Evolutionary conservation across 1,139 yeast genomes (phyloP).

Genomic region (Hyphopichia khmerensis): DNA sequence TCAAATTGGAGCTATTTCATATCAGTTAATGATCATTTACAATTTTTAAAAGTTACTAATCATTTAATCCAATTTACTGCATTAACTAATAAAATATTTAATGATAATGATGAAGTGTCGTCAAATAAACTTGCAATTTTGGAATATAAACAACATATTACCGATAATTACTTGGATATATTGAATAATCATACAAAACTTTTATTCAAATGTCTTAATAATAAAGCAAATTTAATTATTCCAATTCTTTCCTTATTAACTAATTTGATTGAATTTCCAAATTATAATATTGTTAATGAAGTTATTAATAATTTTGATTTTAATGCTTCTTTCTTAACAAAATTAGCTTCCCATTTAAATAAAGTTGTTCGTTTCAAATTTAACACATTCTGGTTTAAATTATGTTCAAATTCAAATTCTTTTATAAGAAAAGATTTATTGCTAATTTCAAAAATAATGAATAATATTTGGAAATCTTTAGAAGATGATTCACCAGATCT

Average conservation of each 20-base stretch:
- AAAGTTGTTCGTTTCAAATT: constrained; percentile 52
- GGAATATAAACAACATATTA: constrained; percentile 19
- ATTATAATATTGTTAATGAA: constrained; percentile 53
- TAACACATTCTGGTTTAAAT: constrained; percentile 57
- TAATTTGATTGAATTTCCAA: constrained; percentile 49
- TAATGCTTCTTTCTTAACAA: constrained; percentile 58
- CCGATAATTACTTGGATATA: constrained; percentile 48
- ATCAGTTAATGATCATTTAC: constrained; percentile 58
- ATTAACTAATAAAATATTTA: constrained; percentile 7
- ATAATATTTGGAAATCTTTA: constrained; percentile 64
- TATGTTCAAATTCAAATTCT: constrained; percentile 49
- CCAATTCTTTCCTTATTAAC: constrained; percentile 59
- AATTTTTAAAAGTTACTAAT: constrained; percentile 42
- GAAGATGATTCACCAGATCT: constrained; percentile 53
- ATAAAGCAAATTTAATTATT: constrained; percentile 58
- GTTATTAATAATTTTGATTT: constrained; percentile 70
- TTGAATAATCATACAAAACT: constrained; percentile 58
- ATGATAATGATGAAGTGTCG: constrained; percentile 9
- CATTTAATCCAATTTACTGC: constrained; percentile 12
- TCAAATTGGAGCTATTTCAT: constrained; percentile 61
- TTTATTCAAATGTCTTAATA: constrained; percentile 66
- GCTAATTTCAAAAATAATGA: constrained; percentile 56
- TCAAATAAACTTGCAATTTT: constrained; percentile 9
- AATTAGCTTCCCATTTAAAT: constrained; percentile 39
- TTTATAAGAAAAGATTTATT: constrained; percentile 63